These are phyloP conservation scores for Sarocladiaceae sp. DNA, from an alignment of 2,329 filamentous ascomycete species.

Conservation along the genomic window DNA sequence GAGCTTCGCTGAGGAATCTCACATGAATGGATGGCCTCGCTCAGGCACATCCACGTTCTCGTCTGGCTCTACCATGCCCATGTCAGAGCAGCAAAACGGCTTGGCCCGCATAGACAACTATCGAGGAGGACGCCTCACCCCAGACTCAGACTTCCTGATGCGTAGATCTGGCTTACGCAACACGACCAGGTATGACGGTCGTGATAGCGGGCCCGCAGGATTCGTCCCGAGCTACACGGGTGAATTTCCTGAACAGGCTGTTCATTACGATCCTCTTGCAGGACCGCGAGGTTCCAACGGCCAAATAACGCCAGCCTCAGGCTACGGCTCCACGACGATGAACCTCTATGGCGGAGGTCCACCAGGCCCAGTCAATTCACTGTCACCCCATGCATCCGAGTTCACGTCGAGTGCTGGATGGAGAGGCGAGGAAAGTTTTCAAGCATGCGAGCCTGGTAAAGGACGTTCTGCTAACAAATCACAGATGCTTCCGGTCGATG, in stretches of 20 bases:
- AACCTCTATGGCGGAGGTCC: constrained; percentile 45
- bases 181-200: constrained; percentile 39
- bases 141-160: constrained; percentile 44
- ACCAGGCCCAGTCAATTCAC: constrained; percentile 56
- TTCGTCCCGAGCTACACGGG: neutral
- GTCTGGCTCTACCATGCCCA: neutral
- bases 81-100: constrained; percentile 15
- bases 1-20: neutral
- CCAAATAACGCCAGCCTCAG: constrained; percentile 27
- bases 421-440: constrained; percentile 49
- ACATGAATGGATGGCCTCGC: constrained; percentile 1
- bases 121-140: constrained; percentile 41
- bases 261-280: constrained; percentile 31
- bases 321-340: constrained; percentile 34
- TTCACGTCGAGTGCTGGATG: constrained; percentile 57
- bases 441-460: neutral
- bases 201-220: neutral
- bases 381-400: constrained; percentile 71
- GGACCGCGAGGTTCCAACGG: constrained; percentile 28
- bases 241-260: constrained; percentile 17
- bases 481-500: constrained; percentile 45
- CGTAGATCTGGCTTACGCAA: constrained; percentile 40
- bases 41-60: constrained; percentile 17
- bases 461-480: constrained; percentile 12
- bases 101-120: constrained; percentile 35